Evolutionary conservation across 371 early-diverging fungal genomes (phyloP), one percentile per base, ranked within the genome.

Genomic region (Actinomucor elegans): DNA sequence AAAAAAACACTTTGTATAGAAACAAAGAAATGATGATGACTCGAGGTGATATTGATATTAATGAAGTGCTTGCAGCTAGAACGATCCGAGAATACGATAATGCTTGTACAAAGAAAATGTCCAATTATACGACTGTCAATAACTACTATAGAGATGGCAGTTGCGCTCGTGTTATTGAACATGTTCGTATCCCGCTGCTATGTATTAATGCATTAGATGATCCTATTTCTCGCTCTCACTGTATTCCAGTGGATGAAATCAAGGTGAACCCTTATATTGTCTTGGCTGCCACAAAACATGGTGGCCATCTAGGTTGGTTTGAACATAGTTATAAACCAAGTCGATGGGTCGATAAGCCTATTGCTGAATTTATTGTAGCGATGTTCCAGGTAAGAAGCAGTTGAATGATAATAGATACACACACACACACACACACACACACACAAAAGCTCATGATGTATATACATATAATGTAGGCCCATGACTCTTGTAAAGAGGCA

Each of bases 241-340:
- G 84, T n/a, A 87, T 94, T 15, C 95, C 97, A 2, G 76, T 71
- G 24, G 82, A 90, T 33, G 90, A 90, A 61, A 76, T 81, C 54
- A 59, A 65, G 48, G 61, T 72, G 17, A 99, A 98, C 61, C 92
- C 92, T 14, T 79, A 90, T 66, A 80, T 94, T 28, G 45, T 96
- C 2, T 64, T 99, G n/a, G 95, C 93, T 0, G 85, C 91, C 8
- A 94, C 94, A 0, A 64, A 73, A 17, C 69, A 76, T 31, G 99
- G 99, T 44, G 99, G 98, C 5, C 99, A 98, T 66, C 73, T 98
- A 40, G 99, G 97, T 4, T 97, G 93, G 88, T 92, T 90, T 64
- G 84, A 86, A 29, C 85, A 86, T n/a, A 51, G 70, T 20, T 52
- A 43, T 32, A 52, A 59, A 12, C 82, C 82, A 26, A 61, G 64